Evolutionary conservation across 305 asterid species (phyloP).

Genomic region (Plantago coronopus): DNA sequence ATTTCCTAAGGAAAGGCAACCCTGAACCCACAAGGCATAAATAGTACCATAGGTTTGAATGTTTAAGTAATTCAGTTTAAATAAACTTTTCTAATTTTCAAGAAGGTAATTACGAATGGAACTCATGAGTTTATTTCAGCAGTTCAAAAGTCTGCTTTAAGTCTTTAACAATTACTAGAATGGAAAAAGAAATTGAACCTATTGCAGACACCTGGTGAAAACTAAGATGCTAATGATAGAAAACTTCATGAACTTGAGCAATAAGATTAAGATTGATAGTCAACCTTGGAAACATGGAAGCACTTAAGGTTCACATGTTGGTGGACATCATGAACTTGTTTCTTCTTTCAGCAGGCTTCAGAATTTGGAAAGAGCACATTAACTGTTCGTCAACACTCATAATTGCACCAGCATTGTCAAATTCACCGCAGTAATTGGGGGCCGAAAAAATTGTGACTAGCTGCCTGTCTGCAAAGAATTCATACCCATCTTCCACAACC

Average conservation of each 20-base stretch:
- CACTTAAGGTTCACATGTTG: conserved; percentile 38
- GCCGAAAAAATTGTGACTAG: conserved; percentile 54
- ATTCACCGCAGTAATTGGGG: conserved; percentile 50
- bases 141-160: no score
- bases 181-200: not conserved
- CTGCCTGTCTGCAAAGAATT: conserved; percentile 57
- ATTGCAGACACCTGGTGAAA: conserved; percentile 6
- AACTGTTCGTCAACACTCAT: conserved; percentile 51
- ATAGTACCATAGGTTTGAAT: no score
- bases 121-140: no score
- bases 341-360: conserved; percentile 57
- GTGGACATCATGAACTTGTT: conserved; percentile 55
- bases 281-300: conserved; percentile 32
- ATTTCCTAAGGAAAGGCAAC: no score
- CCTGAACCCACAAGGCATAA: no score
- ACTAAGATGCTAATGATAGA: not conserved
- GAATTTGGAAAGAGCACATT: conserved; percentile 49
- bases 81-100: no score
- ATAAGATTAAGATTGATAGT: conserved; percentile 18
- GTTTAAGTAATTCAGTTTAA: no score
- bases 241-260: conserved; percentile 1
- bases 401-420: conserved; percentile 55
- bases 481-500: conserved; percentile 63
- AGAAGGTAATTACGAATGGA: no score
- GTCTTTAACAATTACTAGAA: no score